Evolutionary conservation across 768 basidiomycete species (phyloP), one percentile per base, ranked within the genome.

Genomic region (Hygrocybe coccinea): DNA sequence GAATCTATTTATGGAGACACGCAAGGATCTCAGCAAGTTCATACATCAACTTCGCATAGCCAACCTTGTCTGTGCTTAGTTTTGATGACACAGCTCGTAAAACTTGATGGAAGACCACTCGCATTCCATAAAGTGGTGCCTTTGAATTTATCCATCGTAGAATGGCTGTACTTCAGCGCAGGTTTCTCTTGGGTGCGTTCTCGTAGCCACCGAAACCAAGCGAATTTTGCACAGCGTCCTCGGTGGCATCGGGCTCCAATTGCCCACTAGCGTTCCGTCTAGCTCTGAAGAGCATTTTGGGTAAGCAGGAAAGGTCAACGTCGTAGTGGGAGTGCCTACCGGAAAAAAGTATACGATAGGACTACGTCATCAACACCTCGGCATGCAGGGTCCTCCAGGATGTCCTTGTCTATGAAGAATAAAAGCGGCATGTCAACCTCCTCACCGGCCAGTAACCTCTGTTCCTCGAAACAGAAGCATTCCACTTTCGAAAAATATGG

Each of bases 401-500:
- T 86, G 67, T 98, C 97, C 60, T 92, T 90, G 76, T 99, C 97
- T 62, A 99, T 95, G 77, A 99, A 99, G 76, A 99, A 99, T 54
- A 99, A 81, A 17, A 99, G 79, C 2, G 97, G 97, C 82, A 99
- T 91, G 71, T 99, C 97, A 34, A 99, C 89, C 71, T 97, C 94
- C 73, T 99, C 97, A 25, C 88, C 87, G 0, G 95, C 94, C 22
- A 97, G 76, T 9, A 99, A 82, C 63, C 86, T 89, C 71, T 99
- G 97, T 68, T 99, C 97, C 69, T 99, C 97, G 62, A 99, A 99
- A 71, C 97, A 99, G 76, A 99, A 99, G 62, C 97, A 99, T 70
- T 99, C 97, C 11, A 99, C 93, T 74, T 99, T 99, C 50, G 95
- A 93, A 67, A 99, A 99, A 71, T 98, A 98, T 0, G 95, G 94